phyloP scores from a whole-genome alignment of 768 basidiomycete genomes.

The Termitomyces sp. region DNA sequence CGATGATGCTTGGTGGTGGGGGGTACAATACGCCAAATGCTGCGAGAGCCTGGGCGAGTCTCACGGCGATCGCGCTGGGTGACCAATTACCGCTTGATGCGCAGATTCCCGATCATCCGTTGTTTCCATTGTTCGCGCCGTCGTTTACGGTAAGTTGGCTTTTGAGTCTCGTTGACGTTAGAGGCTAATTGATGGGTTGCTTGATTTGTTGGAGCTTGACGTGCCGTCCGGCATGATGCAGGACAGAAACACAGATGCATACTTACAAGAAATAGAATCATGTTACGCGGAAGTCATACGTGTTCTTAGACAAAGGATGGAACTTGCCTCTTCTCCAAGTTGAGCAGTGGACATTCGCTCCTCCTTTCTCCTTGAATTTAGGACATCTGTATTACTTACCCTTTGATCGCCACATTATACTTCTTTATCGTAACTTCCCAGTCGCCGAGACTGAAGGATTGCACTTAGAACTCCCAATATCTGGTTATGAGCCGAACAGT shows the following conservation, averaged over 20 bases:
- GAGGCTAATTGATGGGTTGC: not conserved
- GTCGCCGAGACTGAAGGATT: too few species aligned
- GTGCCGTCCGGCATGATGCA: conserved; percentile 67
- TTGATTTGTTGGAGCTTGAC: conserved; percentile 41
- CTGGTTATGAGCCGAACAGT: not conserved
- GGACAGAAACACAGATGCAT: conserved; percentile 65
- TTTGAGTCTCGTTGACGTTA: not conserved
- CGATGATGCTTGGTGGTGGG: conserved; percentile 73
- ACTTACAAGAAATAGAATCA: conserved; percentile 40
- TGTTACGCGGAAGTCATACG: conserved; percentile 31
- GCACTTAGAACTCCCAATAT: too few species aligned
- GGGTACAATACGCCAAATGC: conserved; percentile 84
- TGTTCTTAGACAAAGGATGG: conserved; percentile 24
- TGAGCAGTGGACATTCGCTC: not conserved
- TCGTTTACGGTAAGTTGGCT: conserved; percentile 49
- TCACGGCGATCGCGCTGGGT: conserved; percentile 70
- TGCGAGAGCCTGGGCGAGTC: conserved; percentile 81
- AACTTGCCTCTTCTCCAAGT: not conserved
- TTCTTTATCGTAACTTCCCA: not conserved
- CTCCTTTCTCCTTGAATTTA: not conserved
- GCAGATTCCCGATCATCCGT: conserved; percentile 71
- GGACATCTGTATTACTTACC: not conserved
- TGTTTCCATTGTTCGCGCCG: conserved; percentile 71
- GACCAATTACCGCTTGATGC: conserved; percentile 51
- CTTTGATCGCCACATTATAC: not conserved